These are phyloP conservation scores for Thecaphora thlaspeos DNA, from an alignment of 1,284 basidiomycete genomes.

Conservation along the genomic window DNA sequence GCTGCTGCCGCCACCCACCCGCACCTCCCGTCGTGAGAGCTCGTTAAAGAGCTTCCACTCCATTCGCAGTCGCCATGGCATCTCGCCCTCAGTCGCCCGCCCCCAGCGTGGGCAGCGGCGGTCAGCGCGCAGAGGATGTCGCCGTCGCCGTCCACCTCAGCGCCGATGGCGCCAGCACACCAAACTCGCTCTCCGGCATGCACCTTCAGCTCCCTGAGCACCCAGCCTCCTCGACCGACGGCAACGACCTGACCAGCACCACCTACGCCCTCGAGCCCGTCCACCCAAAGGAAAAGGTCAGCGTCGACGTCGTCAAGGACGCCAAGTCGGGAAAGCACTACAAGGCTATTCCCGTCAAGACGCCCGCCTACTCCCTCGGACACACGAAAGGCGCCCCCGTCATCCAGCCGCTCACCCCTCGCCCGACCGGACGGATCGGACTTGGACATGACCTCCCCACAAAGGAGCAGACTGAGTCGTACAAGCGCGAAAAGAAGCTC, in stretches of 20 bases:
- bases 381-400: slow-evolving; percentile 27
- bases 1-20: too few relatives aligned
- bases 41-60: too few relatives aligned
- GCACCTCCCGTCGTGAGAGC: too few relatives aligned
- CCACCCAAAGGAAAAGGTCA: slow-evolving; percentile 12
- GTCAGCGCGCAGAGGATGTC: not conserved
- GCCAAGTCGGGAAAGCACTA: slow-evolving; percentile 41
- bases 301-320: slow-evolving; percentile 29
- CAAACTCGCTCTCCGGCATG: not conserved
- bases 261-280: slow-evolving; percentile 22
- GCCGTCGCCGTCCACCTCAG: not conserved
- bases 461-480: slow-evolving; percentile 22
- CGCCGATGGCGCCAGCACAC: not conserved
- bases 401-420: slow-evolving; percentile 2
- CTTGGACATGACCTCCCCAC: slow-evolving; percentile 34
- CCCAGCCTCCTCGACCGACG: not conserved
- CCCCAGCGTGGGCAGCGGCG: too few relatives aligned
- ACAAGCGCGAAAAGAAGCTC: slow-evolving; percentile 25
- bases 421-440: slow-evolving; percentile 23
- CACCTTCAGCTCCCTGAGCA: not conserved
- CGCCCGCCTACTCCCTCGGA: slow-evolving; percentile 27
- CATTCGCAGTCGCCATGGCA: too few relatives aligned
- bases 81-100: too few relatives aligned
- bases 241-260: not conserved
- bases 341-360: slow-evolving; percentile 23